Evolutionary conservation across 371 early-diverging fungal genomes (phyloP), one percentile per base, ranked within the genome.

Genomic region (Rhizopus stolonifer): DNA sequence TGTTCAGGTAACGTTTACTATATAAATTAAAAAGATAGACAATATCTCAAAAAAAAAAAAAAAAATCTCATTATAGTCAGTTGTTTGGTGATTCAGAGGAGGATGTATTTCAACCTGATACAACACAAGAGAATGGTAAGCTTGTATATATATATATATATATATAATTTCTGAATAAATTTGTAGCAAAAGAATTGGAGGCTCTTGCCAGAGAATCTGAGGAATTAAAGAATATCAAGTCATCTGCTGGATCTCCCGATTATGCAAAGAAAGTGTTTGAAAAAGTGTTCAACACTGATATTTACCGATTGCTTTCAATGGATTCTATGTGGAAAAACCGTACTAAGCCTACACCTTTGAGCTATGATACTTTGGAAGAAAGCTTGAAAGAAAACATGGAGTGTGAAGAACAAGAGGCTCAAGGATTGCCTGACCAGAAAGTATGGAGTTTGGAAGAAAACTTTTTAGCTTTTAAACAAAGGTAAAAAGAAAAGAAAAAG

Each of bases 271-370:
- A 70, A 32, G 89, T 97, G 5, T 95, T 97, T 61, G 77, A 86
- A 29, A 95, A 96, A 78, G 90, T 93, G 36, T 95, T 89, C 64
- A 61, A 52, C n/a, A 57, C 65, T 11, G 98, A 97, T 60, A 86
- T 98, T 40, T 57, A 79, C 4, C 83, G 94, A 3, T 73, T 96
- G 11, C 47, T 88, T 29, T 67, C 67, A 0, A 88, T 93, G 90
- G 80, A 88, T 18, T 93, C 92, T n/a, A 85, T 96, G 87, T 97
- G 98, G 97, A 87, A 85, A 56, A 70, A 64, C 5, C 84, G 94
- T 13, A 65, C 61, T 14, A 76, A 79, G 11, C 99, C 99, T 3
- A 72, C 58, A 0, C 85, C 90, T 4, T 67, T 96, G 10, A 56
- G 74, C 24, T 89, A 75, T 43, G 76, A 76, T 2, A 52, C 62